A percentile compares a stretch with the other conserved stretches of the same genome.
Conservation (phyloP, 805 yeast species). For the Myxozyma vanderwaltii region DNA sequence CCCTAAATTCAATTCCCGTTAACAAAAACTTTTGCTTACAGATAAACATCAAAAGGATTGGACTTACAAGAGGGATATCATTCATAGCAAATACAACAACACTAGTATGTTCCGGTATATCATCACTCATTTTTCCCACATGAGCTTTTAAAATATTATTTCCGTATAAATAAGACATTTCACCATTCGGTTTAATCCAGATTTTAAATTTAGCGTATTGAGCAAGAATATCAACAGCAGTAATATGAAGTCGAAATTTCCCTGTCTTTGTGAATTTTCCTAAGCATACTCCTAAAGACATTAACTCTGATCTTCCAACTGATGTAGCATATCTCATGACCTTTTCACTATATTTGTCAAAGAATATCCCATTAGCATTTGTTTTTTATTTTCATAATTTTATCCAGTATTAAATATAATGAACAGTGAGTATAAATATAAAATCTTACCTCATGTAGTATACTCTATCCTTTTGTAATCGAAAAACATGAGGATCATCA, state of each 20-base stretch:
- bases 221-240: constrained; percentile 80
- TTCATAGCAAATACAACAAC: constrained; percentile 85
- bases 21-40: background rate
- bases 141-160: constrained; percentile 96
- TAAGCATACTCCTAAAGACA: constrained; percentile 90
- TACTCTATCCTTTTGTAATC: constrained; percentile 94
- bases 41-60: background rate
- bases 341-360: constrained; percentile 23
- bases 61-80: constrained; percentile 67
- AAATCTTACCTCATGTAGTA: constrained; percentile 70
- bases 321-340: constrained; percentile 76
- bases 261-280: constrained; percentile 98
- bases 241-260: constrained; percentile 90
- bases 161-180: constrained; percentile 97
- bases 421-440: no score
- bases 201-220: constrained; percentile 89
- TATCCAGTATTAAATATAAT: constrained; percentile 1
- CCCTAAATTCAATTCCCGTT: constrained; percentile 49
- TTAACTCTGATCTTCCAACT: constrained; percentile 81
- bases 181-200: constrained; percentile 97
- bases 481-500: constrained; percentile 88
- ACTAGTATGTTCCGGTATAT: constrained; percentile 97
- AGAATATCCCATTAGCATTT: background rate
- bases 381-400: background rate
- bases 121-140: constrained; percentile 94